Evolutionary conservation across 768 basidiomycete species (phyloP), one percentile per base, ranked within the genome.

Genomic region (Strobilomyces confusus): DNA sequence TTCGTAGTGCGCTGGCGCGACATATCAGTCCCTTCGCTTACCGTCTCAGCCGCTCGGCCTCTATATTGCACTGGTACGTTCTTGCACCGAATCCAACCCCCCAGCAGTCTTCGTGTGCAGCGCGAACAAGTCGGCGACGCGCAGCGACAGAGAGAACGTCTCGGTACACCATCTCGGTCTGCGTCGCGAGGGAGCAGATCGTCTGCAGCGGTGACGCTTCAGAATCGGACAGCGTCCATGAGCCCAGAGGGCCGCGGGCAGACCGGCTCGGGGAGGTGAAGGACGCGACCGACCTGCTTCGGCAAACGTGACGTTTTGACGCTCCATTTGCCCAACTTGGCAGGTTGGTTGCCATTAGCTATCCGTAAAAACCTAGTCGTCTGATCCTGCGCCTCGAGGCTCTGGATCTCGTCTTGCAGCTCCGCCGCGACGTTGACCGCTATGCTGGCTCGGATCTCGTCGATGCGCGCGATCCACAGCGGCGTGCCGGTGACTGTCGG

Each of bases 391-490:
- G 82, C 72, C 67, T 89, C 80, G 37, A 98, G 82, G 9, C 87
- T 87, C 63, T 92, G 89, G 59, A 97, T 81, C 70, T 98, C 92
- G 57, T 97, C 95, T 57, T 86, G 89, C 22, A 97, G 78, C 56
- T 90, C 95, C 1, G 95, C 94, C 64, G 97, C 95, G 22, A 92
- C 77, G 61, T 97, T 98, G 71, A 90, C 78, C 0, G 92, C 89
- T 2, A 87, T 80, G 44, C 77, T 84, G 0, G 89, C 80, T 67
- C 91, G 91, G 72, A 99, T 84, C 62, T 92, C 85, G 13, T 82
- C 80, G 9, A 95, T 80, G 19, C 95, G 81, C 0, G 80, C 72
- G 3, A 92, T 75, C 95, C 95, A 98, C 3, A 97, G 95, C 2
- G 91, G 76, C 0, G 81, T 78, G 15, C 87, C 86, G 44, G 82